Evolutionary conservation across 2,329 filamentous ascomycete species (phyloP), one percentile per base, ranked within the genome.

Genomic region (Cadophora gregata): DNA sequence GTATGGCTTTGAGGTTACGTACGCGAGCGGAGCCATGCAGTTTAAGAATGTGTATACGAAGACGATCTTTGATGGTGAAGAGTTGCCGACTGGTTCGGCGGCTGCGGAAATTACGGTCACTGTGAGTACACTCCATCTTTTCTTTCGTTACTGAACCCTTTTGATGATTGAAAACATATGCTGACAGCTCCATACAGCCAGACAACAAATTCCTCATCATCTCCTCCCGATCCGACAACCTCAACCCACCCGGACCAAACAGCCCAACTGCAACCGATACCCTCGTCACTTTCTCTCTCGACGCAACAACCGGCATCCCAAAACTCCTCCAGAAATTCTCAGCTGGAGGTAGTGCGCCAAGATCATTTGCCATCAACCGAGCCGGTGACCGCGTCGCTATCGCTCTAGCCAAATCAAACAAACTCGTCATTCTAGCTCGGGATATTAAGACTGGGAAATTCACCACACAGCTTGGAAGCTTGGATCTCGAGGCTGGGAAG

Each of bases 311-410:
- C 25, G 81, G 81, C 21, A 76, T 72, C n/a, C 69, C 83, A 4
- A 70, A 64, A 0, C 80, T 80, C 63, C 72, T 78, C 4, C 75
- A 81, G 59, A 73, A 81, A 8, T 78, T 76, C 56, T 79, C 81
- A 9, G 77, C 79, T 0, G 81, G 81, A 19, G 82, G 82, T 1
- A 66, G 62, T 1, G 80, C 75, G 69, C 82, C 82, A 0, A 75
- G 82, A 6, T 78, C 81, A 42, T 83, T 82, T 70, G 76, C 74
- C 24, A 64, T 82, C 29, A 83, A 81, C 69, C 75, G 75, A 16
- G 75, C 75, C 16, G 82, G 81, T 0, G 74, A 76, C 38, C 61
- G 80, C 55, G 75, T 83, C 10, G 81, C 80, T 10, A 42, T 64
- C 9, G 62, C 51, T 0, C 19, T 64, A 29, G 47, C 59, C 10